These are phyloP conservation scores for Pseudotsuga menziesii DNA, from an alignment of 75 land plant species.

Conservation along the genomic window DNA sequence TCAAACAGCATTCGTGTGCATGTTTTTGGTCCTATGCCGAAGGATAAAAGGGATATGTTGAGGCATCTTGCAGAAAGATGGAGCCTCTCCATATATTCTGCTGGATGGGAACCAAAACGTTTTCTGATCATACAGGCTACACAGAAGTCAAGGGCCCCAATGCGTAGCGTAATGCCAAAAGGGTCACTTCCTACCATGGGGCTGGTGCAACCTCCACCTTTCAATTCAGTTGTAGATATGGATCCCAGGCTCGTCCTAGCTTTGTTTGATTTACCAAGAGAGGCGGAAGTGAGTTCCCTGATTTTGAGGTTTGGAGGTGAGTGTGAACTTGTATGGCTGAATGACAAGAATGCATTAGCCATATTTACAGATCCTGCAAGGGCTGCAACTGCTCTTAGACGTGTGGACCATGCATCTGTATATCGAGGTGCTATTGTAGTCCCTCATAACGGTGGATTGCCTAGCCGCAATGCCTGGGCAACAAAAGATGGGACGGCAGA, in stretches of 20 bases:
- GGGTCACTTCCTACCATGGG: conserved; percentile 25
- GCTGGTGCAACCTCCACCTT: conserved; percentile 28
- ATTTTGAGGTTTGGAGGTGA: conserved; percentile 97
- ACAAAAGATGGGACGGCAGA: conserved; percentile 14
- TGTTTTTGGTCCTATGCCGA: conserved; percentile 68
- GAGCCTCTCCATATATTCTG: conserved; percentile 70
- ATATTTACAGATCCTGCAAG: conserved; percentile 84
- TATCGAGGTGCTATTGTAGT: conserved; percentile 73
- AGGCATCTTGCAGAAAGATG: conserved; percentile 89
- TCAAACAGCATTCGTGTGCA: conserved; percentile 51
- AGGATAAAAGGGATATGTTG: conserved; percentile 87
- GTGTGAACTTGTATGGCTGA: conserved; percentile 96
- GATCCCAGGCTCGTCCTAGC: conserved; percentile 95
- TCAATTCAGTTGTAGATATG: conserved; percentile 81
- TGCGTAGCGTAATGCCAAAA: conserved; percentile 50
- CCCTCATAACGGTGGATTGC: conserved; percentile 19
- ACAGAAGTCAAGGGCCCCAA: conserved; percentile 74
- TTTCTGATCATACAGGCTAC: conserved; percentile 79
- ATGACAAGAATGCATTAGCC: conserved; percentile 95
- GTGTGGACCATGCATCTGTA: conserved; percentile 84
- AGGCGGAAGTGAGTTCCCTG: conserved; percentile 85
- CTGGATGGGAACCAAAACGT: conserved; percentile 92
- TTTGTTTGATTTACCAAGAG: conserved; percentile 84
- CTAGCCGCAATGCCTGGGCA: conserved; percentile 50
- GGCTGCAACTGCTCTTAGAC: conserved; percentile 94